phyloP scores from a whole-genome alignment of 1,284 basidiomycete species.

The Pholiota adiposa region DNA sequence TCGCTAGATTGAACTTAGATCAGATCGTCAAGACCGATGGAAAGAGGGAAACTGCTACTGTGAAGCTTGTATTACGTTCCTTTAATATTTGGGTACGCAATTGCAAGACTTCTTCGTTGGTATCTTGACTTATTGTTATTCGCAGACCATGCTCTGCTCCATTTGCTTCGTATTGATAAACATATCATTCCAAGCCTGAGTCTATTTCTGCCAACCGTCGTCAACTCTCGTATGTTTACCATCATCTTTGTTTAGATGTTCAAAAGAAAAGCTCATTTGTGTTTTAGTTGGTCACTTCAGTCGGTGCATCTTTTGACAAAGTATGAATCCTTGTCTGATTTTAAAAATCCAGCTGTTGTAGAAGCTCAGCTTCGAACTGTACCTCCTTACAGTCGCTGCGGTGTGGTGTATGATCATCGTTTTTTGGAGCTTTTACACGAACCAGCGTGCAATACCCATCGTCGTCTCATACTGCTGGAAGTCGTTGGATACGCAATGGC shows the following conservation, averaged over 20 bases:
- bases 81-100: conserved; percentile 41
- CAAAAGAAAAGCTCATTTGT: background rate
- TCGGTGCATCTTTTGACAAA: conserved; percentile 14
- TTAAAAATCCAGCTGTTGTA: conserved; percentile 34
- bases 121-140: no score
- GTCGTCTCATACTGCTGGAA: conserved; percentile 35
- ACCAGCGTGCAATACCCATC: conserved; percentile 35
- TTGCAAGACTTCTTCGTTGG: background rate
- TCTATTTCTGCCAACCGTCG: conserved; percentile 47
- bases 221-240: conserved; percentile 37
- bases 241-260: background rate
- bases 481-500: conserved; percentile 43
- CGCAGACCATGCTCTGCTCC: conserved; percentile 35
- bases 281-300: conserved; percentile 36
- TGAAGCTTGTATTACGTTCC: conserved; percentile 35
- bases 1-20: conserved; percentile 43
- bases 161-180: conserved; percentile 38
- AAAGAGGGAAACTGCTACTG: conserved; percentile 37
- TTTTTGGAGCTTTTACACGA: conserved; percentile 36
- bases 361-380: conserved; percentile 45
- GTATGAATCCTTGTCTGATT: background rate
- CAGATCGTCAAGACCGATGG: conserved; percentile 34
- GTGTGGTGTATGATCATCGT: conserved; percentile 36
- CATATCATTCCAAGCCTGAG: conserved; percentile 48
- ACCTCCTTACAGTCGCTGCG: conserved; percentile 40